A percentile compares a stretch with the other conserved stretches of the same genome.
Evolutionary conservation across 1,139 yeast species (phyloP).

Genomic region (Lodderomyces elongisporus): DNA sequence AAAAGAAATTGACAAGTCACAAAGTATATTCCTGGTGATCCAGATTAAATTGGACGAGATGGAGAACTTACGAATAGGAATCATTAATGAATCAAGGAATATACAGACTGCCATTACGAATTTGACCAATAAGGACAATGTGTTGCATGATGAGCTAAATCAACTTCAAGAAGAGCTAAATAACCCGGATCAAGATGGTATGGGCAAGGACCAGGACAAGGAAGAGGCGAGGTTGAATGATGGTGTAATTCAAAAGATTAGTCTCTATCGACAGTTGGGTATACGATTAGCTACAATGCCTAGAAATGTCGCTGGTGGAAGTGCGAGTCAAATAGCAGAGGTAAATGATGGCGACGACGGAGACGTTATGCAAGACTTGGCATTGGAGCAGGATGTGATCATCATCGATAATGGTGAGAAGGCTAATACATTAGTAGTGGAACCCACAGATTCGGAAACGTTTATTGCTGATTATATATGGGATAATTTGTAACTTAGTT

Average conservation of each 20-base stretch:
- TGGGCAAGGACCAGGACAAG: slow-evolving; percentile 19
- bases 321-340: no score
- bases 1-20: slow-evolving; percentile 13
- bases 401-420: background rate
- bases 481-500: slow-evolving; percentile 1
- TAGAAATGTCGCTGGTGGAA: background rate
- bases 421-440: background rate
- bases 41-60: slow-evolving; percentile 28
- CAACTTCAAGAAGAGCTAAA: slow-evolving; percentile 20
- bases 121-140: slow-evolving; percentile 39
- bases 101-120: slow-evolving; percentile 49
- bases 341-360: no score
- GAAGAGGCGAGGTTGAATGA: slow-evolving; percentile 18
- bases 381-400: slow-evolving; percentile 2
- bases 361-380: no score
- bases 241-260: slow-evolving; percentile 35
- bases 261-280: slow-evolving; percentile 43
- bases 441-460: background rate
- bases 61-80: slow-evolving; percentile 47
- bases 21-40: slow-evolving; percentile 25
- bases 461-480: slow-evolving; percentile 1
- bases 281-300: slow-evolving; percentile 17
- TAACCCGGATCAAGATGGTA: slow-evolving; percentile 9
- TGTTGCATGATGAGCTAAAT: slow-evolving; percentile 29
- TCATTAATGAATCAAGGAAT: slow-evolving; percentile 55